Evolutionary conservation across 2,329 filamentous ascomycete species (phyloP).

Genomic region (Teratosphaeria pseudoeucalypti): DNA sequence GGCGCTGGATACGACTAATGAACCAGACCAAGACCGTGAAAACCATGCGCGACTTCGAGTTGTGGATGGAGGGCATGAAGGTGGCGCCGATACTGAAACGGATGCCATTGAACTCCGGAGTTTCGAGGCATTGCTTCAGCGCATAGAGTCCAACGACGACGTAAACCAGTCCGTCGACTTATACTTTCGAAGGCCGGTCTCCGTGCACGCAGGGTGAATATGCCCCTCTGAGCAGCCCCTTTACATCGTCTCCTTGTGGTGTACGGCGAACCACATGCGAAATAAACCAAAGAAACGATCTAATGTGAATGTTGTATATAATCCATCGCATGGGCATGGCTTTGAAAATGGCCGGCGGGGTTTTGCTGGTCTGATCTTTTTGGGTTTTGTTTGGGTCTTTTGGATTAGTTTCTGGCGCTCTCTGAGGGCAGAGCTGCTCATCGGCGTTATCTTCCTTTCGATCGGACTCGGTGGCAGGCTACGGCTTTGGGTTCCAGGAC

Average conservation of each 20-base stretch:
- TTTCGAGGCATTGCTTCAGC: not conserved
- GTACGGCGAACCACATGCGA: not conserved
- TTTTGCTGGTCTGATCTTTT: not conserved
- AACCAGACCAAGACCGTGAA: not conserved
- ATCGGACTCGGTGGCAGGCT: not conserved
- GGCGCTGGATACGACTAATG: constrained; percentile 52
- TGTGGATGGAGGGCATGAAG: not conserved
- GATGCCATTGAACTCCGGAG: not conserved
- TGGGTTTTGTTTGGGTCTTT: not conserved
- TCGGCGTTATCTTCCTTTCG: not conserved
- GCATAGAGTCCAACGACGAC: not conserved
- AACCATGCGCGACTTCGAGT: not conserved
- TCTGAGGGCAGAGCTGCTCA: not conserved
- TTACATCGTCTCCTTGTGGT: not conserved
- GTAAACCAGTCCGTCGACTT: constrained; percentile 3
- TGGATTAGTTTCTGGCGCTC: not conserved
- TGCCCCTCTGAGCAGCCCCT: not conserved
- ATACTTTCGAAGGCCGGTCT: constrained; percentile 3
- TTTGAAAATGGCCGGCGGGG: not conserved
- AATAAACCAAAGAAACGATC: not conserved
- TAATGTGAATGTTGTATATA: not conserved
- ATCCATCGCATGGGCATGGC: not conserved
- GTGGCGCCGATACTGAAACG: not conserved
- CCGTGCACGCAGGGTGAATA: not conserved
- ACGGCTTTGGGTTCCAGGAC: not conserved